Conservation (phyloP, 2,329 filamentous ascomycete genomes). For the Colletotrichum sp. region DNA sequence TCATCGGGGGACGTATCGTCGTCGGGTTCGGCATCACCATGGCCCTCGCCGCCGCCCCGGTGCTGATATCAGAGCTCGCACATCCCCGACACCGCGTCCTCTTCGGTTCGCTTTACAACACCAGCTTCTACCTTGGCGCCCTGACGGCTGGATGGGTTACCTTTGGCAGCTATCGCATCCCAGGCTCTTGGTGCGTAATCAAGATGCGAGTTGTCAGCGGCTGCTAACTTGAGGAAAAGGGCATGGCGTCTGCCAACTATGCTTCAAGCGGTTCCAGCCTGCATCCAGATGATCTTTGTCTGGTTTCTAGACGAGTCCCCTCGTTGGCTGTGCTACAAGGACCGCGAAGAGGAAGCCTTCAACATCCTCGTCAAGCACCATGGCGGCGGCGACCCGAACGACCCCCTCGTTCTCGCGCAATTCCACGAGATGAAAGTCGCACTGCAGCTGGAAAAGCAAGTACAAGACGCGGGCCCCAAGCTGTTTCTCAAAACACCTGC, state of each 20-base stretch:
- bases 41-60: conserved; percentile 32
- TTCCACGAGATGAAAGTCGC: conserved; percentile 31
- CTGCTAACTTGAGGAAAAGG: no score
- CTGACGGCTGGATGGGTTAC: conserved; percentile 41
- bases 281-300: background rate
- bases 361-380: conserved; percentile 43
- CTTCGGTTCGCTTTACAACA: conserved; percentile 37
- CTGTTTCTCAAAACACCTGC: conserved; percentile 26
- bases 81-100: background rate
- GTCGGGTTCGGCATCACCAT: conserved; percentile 36
- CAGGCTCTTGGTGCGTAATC: background rate
- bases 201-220: no score
- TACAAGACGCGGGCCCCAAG: background rate
- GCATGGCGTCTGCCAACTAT: background rate
- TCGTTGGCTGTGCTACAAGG: conserved; percentile 34
- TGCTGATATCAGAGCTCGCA: conserved; percentile 36
- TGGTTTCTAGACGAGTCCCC: conserved; percentile 32
- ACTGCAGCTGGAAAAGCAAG: background rate
- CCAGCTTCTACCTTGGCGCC: conserved; percentile 37
- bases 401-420: conserved; percentile 53
- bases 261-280: background rate
- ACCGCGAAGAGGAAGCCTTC: conserved; percentile 33
- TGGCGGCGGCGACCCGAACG: conserved; percentile 54
- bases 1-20: conserved; percentile 34
- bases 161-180: conserved; percentile 31